A percentile compares a stretch with the other conserved stretches of the same genome.
phyloP scores from a whole-genome alignment of 345 rosid genomes.

The Viola odorata region DNA sequence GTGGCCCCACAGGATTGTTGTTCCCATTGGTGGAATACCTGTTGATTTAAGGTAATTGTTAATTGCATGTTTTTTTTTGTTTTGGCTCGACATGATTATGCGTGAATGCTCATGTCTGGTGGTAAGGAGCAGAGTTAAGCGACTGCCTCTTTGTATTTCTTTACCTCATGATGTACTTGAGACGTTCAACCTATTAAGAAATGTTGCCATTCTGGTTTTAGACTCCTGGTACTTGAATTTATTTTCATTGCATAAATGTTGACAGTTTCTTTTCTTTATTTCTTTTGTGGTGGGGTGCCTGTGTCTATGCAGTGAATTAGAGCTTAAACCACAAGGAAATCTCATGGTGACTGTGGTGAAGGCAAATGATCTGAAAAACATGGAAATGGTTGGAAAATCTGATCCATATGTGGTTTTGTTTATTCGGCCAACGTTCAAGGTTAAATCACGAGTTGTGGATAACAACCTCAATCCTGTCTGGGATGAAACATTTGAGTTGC shows the following conservation, averaged over 20 bases:
- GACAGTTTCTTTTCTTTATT: not conserved
- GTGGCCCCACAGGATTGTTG: conserved; percentile 99
- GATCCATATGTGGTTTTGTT: conserved; percentile 82
- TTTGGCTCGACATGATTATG: too few species aligned
- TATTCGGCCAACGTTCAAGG: conserved; percentile 78
- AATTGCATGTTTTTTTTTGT: conserved; percentile 2
- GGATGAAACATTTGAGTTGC: conserved; percentile 78
- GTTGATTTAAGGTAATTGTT: conserved; percentile 68
- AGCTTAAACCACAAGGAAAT: conserved; percentile 95
- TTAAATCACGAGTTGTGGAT: conserved; percentile 70
- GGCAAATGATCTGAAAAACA: conserved; percentile 89
- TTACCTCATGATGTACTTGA: not conserved
- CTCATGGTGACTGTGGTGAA: conserved; percentile 57
- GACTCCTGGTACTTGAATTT: not conserved
- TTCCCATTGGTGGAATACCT: conserved; percentile 89
- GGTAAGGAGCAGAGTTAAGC: not conserved
- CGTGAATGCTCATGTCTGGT: not conserved
- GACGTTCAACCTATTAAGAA: not conserved
- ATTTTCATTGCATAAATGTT: not conserved
- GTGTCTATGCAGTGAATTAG: conserved; percentile 62
- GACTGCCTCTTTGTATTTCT: not conserved
- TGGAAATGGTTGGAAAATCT: conserved; percentile 98
- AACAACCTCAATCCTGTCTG: conserved; percentile 95
- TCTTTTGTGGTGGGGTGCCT: not conserved
- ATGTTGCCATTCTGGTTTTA: not conserved